Base-by-base conservation (phyloP, 1,139 yeast species). In the Taiozyma sp. region DNA sequence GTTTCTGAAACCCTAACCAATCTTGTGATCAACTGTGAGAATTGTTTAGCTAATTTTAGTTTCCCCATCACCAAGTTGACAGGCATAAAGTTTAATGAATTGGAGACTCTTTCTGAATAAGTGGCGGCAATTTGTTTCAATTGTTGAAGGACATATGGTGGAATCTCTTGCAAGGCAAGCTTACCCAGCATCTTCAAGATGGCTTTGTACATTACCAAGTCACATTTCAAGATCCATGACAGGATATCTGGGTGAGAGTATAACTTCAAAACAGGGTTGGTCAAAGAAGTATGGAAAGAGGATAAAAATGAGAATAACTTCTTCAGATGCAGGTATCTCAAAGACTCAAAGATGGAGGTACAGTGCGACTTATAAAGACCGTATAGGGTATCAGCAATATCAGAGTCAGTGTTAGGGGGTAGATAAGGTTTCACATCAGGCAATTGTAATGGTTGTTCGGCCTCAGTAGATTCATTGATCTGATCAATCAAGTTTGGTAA, bases 191-290 rank as follows among this genome's bases (percentile, higher is more conserved):
- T 75, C 56, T 80, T 79, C 21, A 83, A 74, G 73, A 87, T 72
- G 9, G 78, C 70, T 53, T 76, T 78, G 67, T 85, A 86, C 69
- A 84, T 77, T 13, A 77, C 68, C 57, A 77, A 62, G 65, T 90
- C 97, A 62, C 90, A 85, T 44, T 75, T 69, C 46, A 75, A 64
- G 19, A 87, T 76, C 95, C 96, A 88, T 19, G 75, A 76, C 8
- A 73, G 63, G 9, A 83, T 63, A 6, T 68, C 63, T n/a, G 78
- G 78, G 11, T 77, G 70, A 14, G 74, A 71, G 59, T 84, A 79
- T 21, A 88, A 68, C 56, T 79, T 79, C 61, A 78, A 79, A 39
- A 84, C 86, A 2, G 89, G 88, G 0, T 81, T 73, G 0, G 93
- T 81, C 49, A 88, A 72, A 1, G 81, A 75, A 11, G 83, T 75